Evolutionary conservation across 1,284 basidiomycete species (phyloP).

Genomic region (Trametes polyzona): DNA sequence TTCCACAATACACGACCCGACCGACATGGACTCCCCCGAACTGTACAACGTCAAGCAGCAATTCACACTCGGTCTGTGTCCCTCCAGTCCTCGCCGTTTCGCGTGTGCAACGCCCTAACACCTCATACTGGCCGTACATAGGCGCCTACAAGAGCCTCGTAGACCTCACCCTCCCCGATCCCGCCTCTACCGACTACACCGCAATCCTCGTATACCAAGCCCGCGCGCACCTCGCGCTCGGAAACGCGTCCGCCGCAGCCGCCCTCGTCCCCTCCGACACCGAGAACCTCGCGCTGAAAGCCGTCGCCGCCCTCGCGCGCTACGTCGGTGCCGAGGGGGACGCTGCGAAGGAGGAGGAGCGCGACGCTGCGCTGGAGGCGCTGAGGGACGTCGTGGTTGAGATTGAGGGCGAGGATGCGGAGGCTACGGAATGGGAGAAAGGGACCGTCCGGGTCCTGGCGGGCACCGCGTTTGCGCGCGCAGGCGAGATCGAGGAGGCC

Average conservation of each 20-base stretch:
- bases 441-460: conserved; percentile 78
- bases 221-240: conserved; percentile 81
- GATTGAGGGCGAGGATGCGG: conserved; percentile 77
- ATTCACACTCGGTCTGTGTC: conserved; percentile 72
- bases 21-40: conserved; percentile 76
- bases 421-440: conserved; percentile 65
- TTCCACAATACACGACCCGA: too few relatives aligned
- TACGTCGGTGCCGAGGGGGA: conserved; percentile 56
- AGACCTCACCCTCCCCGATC: conserved; percentile 57
- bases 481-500: conserved; percentile 89
- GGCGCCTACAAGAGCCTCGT: conserved; percentile 71
- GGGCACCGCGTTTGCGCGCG: conserved; percentile 82
- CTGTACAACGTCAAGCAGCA: conserved; percentile 86
- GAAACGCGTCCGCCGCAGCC: conserved; percentile 58
- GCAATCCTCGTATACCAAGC: conserved; percentile 80
- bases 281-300: conserved; percentile 71
- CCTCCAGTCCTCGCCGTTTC: not conserved
- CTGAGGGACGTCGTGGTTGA: conserved; percentile 87
- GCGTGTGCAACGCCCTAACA: conserved; percentile 5
- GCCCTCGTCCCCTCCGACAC: conserved; percentile 60
- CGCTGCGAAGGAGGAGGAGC: conserved; percentile 35
- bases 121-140: conserved; percentile 30
- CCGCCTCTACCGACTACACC: conserved; percentile 64
- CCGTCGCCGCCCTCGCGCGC: conserved; percentile 71
- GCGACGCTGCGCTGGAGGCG: conserved; percentile 73